Conservation (phyloP, 1,139 yeast species). For the Geotrichum bryndzae region DNA sequence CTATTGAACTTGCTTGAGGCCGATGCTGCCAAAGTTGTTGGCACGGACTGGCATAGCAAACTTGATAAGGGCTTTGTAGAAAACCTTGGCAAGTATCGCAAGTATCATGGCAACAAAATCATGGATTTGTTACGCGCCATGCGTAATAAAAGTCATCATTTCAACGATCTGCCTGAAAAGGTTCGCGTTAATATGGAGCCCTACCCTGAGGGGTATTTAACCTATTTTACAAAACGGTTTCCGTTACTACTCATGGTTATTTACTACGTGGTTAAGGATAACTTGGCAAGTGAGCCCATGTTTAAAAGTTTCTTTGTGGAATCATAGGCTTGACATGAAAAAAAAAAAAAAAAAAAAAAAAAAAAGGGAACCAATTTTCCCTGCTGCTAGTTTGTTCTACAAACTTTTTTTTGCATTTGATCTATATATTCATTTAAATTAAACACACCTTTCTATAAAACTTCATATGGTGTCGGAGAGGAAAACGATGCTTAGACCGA, state of each 20-base stretch:
- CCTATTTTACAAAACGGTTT: conserved; percentile 65
- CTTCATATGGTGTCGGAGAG: no score
- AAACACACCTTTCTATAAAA: no score
- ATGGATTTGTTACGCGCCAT: conserved; percentile 85
- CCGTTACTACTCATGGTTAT: conserved; percentile 75
- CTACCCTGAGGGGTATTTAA: conserved; percentile 76
- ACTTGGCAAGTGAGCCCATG: conserved; percentile 55
- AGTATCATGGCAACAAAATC: conserved; percentile 69
- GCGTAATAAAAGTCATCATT: conserved; percentile 89
- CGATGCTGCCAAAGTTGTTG: conserved; percentile 48
- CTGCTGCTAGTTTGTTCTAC: no score
- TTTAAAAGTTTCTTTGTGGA: conserved; percentile 46
- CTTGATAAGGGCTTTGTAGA: conserved; percentile 69
- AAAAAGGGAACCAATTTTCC: no score
- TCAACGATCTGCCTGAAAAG: conserved; percentile 72
- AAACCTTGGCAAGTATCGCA: conserved; percentile 83
- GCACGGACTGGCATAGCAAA: conserved; percentile 68
- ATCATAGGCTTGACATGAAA: no score
- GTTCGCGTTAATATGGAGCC: conserved; percentile 61
- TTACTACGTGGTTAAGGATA: conserved; percentile 56
- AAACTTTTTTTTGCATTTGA: no score
- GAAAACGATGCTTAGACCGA: no score
- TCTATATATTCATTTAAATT: no score
- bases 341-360: no score
- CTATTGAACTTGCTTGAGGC: conserved; percentile 56